These are phyloP conservation scores for Alloteropsis semialata DNA, from an alignment of 176 grass and related monocot species.

Conservation along the genomic window DNA sequence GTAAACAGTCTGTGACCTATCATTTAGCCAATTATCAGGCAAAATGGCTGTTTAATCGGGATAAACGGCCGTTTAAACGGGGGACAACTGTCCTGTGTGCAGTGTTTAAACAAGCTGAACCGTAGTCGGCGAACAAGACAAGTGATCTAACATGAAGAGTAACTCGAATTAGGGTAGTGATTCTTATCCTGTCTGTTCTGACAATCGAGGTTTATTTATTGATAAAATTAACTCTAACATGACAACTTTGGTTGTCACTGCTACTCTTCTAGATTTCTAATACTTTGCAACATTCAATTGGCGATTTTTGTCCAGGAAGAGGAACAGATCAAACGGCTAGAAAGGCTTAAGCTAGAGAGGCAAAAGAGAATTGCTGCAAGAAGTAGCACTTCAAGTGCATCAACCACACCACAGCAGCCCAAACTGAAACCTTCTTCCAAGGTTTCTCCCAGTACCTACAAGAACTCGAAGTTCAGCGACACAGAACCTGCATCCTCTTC, in stretches of 20 bases:
- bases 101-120: no score
- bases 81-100: no score
- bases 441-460: slow-evolving; percentile 45
- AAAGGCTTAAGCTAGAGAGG: slow-evolving; percentile 82
- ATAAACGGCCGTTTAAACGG: no score
- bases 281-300: not conserved
- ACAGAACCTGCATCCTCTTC: slow-evolving; percentile 46
- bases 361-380: slow-evolving; percentile 92
- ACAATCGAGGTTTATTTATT: not conserved
- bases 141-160: not conserved
- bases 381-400: slow-evolving; percentile 34
- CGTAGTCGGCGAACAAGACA: no score
- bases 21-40: not conserved
- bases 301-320: slow-evolving; percentile 60
- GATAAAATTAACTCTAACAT: not conserved
- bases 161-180: not conserved
- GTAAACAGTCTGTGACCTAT: not conserved
- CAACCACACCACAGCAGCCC: slow-evolving; percentile 37
- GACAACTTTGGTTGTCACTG: not conserved
- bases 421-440: slow-evolving; percentile 55
- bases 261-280: not conserved
- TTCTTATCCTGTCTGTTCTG: not conserved
- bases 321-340: slow-evolving; percentile 84
- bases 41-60: not conserved
- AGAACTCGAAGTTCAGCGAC: slow-evolving; percentile 55